Conservation (phyloP, 495 filamentous ascomycete species). For the Platismatia glauca region DNA sequence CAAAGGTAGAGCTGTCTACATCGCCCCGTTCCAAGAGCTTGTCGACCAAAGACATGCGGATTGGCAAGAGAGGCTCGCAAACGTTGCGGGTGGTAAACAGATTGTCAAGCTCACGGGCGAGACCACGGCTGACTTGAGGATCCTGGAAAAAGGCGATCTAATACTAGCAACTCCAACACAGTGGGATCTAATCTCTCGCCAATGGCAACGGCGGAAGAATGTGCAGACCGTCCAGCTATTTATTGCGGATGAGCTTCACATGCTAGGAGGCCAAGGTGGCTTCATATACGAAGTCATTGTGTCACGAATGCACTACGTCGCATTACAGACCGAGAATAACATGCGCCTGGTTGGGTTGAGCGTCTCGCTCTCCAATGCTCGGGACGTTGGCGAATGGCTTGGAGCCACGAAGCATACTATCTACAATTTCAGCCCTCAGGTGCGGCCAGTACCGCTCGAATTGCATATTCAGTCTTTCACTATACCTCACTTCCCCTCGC, state of each 20-base stretch:
- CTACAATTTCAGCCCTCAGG: constrained; percentile 94
- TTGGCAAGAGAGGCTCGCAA: constrained; percentile 69
- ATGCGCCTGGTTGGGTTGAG: constrained; percentile 87
- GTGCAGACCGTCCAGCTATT: constrained; percentile 85
- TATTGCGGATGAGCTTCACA: constrained; percentile 92
- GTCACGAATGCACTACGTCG: constrained; percentile 94
- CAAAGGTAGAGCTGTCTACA: constrained; percentile 78
- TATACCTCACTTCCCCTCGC: constrained; percentile 91
- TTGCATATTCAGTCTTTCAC: constrained; percentile 93
- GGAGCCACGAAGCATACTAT: constrained; percentile 97
- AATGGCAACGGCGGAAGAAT: constrained; percentile 94
- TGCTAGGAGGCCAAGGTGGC: constrained; percentile 83
- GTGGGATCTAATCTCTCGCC: constrained; percentile 91
- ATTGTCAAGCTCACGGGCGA: constrained; percentile 94
- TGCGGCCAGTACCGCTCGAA: constrained; percentile 79
- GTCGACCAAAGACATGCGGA: constrained; percentile 71
- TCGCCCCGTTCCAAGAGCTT: constrained; percentile 93
- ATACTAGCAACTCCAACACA: constrained; percentile 87
- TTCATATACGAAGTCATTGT: constrained; percentile 94
- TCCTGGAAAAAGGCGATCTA: constrained; percentile 81
- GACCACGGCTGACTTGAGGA: constrained; percentile 79
- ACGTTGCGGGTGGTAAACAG: constrained; percentile 74
- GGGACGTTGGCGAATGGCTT: constrained; percentile 96
- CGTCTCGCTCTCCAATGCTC: constrained; percentile 84
- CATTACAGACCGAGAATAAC: constrained; percentile 72